Conservation (phyloP, 2,329 filamentous ascomycete species). For the Paraphoma chrysanthemicola region DNA sequence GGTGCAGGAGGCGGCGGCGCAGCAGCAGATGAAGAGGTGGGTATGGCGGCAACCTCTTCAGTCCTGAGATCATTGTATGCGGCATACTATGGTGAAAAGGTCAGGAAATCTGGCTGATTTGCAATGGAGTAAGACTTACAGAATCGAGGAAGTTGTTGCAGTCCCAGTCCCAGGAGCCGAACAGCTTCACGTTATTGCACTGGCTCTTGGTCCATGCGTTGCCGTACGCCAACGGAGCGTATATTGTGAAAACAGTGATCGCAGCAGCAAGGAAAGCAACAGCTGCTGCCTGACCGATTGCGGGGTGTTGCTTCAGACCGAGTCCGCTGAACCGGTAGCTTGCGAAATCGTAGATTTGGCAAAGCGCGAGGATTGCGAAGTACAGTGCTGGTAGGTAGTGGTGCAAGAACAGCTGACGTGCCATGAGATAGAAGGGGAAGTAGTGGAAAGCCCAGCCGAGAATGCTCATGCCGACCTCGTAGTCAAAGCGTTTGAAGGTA, state of each 20-base stretch:
- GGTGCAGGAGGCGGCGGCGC: slow-evolving; percentile 28
- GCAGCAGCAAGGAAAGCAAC: slow-evolving; percentile 76
- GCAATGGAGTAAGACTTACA: slow-evolving; percentile 65
- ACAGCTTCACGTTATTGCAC: slow-evolving; percentile 86
- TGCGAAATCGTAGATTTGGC: slow-evolving; percentile 86
- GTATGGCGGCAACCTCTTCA: slow-evolving; percentile 24
- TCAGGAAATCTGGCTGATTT: slow-evolving; percentile 18
- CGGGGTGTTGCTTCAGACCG: slow-evolving; percentile 72
- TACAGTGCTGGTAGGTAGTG: slow-evolving; percentile 98
- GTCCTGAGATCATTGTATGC: slow-evolving; percentile 30
- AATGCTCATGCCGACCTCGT: slow-evolving; percentile 88
- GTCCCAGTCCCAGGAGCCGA: slow-evolving; percentile 94
- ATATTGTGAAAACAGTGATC: slow-evolving; percentile 80
- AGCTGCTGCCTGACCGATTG: slow-evolving; percentile 77
- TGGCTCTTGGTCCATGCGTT: slow-evolving; percentile 91
- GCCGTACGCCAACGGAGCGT: slow-evolving; percentile 88
- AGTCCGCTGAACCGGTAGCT: slow-evolving; percentile 75
- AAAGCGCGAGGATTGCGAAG: slow-evolving; percentile 89
- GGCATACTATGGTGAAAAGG: slow-evolving; percentile 33
- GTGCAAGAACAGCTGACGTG: slow-evolving; percentile 96
- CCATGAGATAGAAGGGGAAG: slow-evolving; percentile 98
- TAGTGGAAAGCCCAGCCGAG: slow-evolving; percentile 98
- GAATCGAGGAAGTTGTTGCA: slow-evolving; percentile 90
- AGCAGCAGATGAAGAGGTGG: slow-evolving; percentile 35
- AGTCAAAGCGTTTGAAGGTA: slow-evolving; percentile 96